A percentile compares a stretch with the other conserved stretches of the same genome.
Conservation (phyloP, 2,329 filamentous ascomycete species). For the Verticillium klebahnii region DNA sequence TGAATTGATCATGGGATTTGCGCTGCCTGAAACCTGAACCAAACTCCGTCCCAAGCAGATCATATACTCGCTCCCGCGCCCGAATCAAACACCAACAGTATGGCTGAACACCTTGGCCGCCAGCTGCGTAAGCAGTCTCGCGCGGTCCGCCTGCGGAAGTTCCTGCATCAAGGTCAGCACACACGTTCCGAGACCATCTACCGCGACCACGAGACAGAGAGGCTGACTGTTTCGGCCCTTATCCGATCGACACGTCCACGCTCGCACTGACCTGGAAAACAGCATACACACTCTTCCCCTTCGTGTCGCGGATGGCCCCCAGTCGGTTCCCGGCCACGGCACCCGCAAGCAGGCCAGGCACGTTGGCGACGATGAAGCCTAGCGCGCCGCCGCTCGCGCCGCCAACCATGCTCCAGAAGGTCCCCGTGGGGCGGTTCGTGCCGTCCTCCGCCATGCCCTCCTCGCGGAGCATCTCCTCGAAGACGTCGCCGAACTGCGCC, state of each 20-base stretch:
- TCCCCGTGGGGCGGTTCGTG: constrained; percentile 55
- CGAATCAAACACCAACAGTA: constrained; percentile 53
- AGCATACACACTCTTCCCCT: constrained; percentile 89
- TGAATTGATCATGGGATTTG: background rate
- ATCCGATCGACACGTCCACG: constrained; percentile 8
- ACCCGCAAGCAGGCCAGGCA: constrained; percentile 83
- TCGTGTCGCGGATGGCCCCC: constrained; percentile 84
- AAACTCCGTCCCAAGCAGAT: constrained; percentile 6
- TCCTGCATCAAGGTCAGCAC: constrained; percentile 44
- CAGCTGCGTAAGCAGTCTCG: constrained; percentile 75
- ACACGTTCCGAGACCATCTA: background rate
- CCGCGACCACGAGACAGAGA: background rate
- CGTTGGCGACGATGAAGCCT: constrained; percentile 92
- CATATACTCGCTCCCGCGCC: background rate
- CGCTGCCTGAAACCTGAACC: background rate
- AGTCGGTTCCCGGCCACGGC: constrained; percentile 88
- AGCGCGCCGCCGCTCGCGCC: constrained; percentile 83
- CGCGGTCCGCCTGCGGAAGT: constrained; percentile 76
- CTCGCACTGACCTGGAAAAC: constrained; percentile 62
- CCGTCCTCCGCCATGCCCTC: constrained; percentile 74
- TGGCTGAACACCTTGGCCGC: constrained; percentile 84
- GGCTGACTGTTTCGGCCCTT: constrained; percentile 5
- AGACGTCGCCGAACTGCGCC: constrained; percentile 81
- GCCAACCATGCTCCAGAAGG: constrained; percentile 85
- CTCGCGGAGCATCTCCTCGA: constrained; percentile 87